phyloP scores from a whole-genome alignment of 768 basidiomycete genomes.

The Amanita thiersii region DNA sequence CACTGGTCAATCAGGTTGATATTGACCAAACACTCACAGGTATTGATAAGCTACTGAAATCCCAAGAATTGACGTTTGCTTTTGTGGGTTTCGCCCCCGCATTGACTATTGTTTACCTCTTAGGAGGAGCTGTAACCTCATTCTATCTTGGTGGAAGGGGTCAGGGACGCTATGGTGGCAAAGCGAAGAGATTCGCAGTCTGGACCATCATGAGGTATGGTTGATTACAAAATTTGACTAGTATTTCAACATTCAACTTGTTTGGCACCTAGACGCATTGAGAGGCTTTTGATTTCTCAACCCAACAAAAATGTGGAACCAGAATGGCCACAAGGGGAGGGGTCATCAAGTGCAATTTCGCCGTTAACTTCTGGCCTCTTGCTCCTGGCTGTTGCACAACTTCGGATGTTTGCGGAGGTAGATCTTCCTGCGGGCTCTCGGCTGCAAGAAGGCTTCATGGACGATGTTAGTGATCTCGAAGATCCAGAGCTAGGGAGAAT shows the following conservation, averaged over 20 bases:
- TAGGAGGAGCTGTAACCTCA: slow-evolving; percentile 42
- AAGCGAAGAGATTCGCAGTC: slow-evolving; percentile 38
- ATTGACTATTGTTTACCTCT: slow-evolving; percentile 67
- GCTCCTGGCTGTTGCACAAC: slow-evolving; percentile 58
- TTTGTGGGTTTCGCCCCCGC: slow-evolving; percentile 95
- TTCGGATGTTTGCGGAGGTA: slow-evolving; percentile 56
- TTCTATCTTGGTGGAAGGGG: slow-evolving; percentile 45
- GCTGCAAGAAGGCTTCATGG: slow-evolving; percentile 72
- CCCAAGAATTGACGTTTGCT: slow-evolving; percentile 92
- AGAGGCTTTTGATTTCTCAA: slow-evolving; percentile 54
- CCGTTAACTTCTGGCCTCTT: slow-evolving; percentile 67
- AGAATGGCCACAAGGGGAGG: slow-evolving; percentile 10
- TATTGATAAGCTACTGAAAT: slow-evolving; percentile 89
- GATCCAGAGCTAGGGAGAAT: slow-evolving; percentile 56
- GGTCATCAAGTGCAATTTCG: slow-evolving; percentile 23
- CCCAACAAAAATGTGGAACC: slow-evolving; percentile 15
- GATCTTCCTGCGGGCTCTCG: slow-evolving; percentile 50
- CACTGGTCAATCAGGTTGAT: slow-evolving; percentile 59
- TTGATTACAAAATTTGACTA: background rate
- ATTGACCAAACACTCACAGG: slow-evolving; percentile 84
- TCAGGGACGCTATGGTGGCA: slow-evolving; percentile 50
- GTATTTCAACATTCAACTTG: background rate
- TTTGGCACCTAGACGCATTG: slow-evolving; percentile 51
- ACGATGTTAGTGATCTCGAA: slow-evolving; percentile 79
- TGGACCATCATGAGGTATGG: slow-evolving; percentile 67